Evolutionary conservation across 1,284 basidiomycete species (phyloP), one percentile per base, ranked within the genome.

Genomic region (Cryptococcus maquisensis): DNA sequence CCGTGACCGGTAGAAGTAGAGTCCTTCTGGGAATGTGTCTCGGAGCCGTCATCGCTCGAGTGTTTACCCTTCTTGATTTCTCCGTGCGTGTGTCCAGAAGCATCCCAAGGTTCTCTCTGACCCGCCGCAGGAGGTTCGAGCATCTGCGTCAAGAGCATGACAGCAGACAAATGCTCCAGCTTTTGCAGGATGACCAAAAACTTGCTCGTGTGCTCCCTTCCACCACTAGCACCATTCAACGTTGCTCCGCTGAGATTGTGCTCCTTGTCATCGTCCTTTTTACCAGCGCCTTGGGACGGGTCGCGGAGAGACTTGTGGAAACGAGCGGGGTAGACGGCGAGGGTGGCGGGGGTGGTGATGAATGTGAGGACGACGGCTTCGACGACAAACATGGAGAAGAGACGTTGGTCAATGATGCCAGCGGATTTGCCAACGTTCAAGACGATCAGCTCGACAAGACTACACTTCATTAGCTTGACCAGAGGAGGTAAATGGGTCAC

Each of bases 171-270:
- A 69, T 97, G 90, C 62, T 94, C 90, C 57, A 96, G 81, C 72
- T 86, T 87, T 72, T 93, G 90, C n/a, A 98, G 82, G 16, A 98
- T 86, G 57, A 97, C 84, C 0, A 88, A 83, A 67, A 95, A 86
- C 32, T 64, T 61, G 16, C 62, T 58, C 7, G 71, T 74, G 21
- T 62, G 50, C 40, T 68, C 69, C 26, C 73, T 61, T 7, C 65
- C 75, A 18, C 71, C 69, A 2, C 65, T 62, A 16, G 63, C 67
- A 35, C 59, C 61, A 39, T 56, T 55, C 1, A 50, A 56, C 1
- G 57, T 67, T 57, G 8, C 66, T 10, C 45, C 40, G 8, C n/a
- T 24, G 65, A 45, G 74, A 72, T 20, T 70, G 67, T 24, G 56
- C 55, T 65, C 65, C 13, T 37, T 43, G 40, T 64, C 59, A 24